A percentile compares a stretch with the other conserved stretches of the same genome.
phyloP scores from a whole-genome alignment of 345 rosid species.

The Diplotaxis tenuifolia region DNA sequence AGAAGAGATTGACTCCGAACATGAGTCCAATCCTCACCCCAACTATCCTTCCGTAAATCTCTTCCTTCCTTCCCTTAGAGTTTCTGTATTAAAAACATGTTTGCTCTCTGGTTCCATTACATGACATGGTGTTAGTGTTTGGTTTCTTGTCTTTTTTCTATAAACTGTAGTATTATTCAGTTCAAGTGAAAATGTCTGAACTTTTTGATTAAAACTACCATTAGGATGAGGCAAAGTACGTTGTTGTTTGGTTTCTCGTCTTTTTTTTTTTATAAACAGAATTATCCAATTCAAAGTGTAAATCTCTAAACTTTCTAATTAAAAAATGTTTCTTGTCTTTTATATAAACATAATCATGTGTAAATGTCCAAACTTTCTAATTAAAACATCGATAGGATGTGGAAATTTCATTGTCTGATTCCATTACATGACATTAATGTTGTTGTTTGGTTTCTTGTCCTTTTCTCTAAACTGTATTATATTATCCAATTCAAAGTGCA shows the following conservation, averaged over 20 bases:
- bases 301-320: not conserved
- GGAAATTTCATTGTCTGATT: not conserved
- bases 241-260: not conserved
- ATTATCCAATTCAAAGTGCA: not conserved
- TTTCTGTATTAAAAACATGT: not conserved
- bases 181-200: not conserved
- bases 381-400: no score
- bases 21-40: slow-evolving; percentile 93
- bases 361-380: no score
- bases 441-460: not conserved
- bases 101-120: not conserved
- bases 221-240: slow-evolving; percentile 63
- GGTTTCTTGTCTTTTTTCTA: not conserved
- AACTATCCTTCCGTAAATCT: slow-evolving; percentile 64
- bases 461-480: not conserved
- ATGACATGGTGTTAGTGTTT: not conserved
- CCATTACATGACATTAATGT: not conserved
- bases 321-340: no score
- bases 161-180: not conserved
- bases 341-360: no score
- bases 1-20: slow-evolving; percentile 93
- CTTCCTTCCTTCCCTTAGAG: not conserved
- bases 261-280: not conserved
- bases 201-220: not conserved
- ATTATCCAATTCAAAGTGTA: not conserved